These are phyloP conservation scores for Penicillium sp. DNA, from an alignment of 2,329 filamentous ascomycete species.

Conservation along the genomic window DNA sequence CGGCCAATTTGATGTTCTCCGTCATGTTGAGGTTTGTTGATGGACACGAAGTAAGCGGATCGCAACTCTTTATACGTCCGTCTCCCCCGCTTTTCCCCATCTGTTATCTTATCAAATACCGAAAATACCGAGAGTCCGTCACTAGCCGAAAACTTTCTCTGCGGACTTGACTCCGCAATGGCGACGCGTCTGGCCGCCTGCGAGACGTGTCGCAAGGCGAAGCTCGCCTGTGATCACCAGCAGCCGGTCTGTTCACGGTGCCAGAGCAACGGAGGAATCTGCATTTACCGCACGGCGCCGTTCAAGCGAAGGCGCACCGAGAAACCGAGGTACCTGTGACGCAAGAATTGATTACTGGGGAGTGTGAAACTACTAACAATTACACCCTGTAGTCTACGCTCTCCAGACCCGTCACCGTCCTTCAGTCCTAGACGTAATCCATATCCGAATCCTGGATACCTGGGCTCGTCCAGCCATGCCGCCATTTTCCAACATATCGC, in stretches of 20 bases:
- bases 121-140: conserved; percentile 10
- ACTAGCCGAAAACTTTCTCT: conserved; percentile 16
- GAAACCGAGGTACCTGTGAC: conserved; percentile 15
- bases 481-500: conserved; percentile 31
- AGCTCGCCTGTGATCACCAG: conserved; percentile 24
- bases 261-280: conserved; percentile 15
- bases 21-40: conserved; percentile 7
- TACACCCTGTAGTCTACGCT: conserved; percentile 6
- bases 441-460: conserved; percentile 30
- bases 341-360: background rate
- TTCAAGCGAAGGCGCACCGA: conserved; percentile 24
- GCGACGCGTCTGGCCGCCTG: conserved; percentile 24
- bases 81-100: conserved; percentile 7
- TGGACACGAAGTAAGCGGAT: background rate
- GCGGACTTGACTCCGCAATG: conserved; percentile 18
- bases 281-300: conserved; percentile 27
- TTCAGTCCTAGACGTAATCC: conserved; percentile 23
- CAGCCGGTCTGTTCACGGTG: conserved; percentile 23
- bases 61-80: background rate
- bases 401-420: conserved; percentile 19
- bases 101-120: conserved; percentile 20
- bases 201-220: conserved; percentile 25
- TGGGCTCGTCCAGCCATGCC: conserved; percentile 29
- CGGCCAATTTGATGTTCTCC: conserved; percentile 29
- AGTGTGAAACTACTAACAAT: background rate